Evolutionary conservation across 805 yeast species (phyloP).

Genomic region (Metschnikowia aberdeeniae): DNA sequence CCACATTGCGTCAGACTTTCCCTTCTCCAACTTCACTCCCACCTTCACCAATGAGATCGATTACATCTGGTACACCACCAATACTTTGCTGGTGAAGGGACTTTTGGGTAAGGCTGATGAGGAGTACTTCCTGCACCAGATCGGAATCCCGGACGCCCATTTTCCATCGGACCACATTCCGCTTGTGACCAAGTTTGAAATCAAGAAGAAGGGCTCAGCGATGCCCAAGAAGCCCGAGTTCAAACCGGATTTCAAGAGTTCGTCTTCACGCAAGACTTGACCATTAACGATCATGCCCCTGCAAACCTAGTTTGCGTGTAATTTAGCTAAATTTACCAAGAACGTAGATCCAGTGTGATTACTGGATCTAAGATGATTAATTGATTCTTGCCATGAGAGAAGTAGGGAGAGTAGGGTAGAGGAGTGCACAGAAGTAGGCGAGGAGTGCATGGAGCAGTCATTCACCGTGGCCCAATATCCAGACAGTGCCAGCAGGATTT

Average conservation of each 20-base stretch:
- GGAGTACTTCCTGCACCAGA: slow-evolving; percentile 67
- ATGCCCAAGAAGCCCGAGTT: slow-evolving; percentile 36
- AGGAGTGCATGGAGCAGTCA: too few relatives aligned
- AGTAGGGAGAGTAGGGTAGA: too few relatives aligned
- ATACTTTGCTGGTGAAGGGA: slow-evolving; percentile 77
- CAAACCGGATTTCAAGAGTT: slow-evolving; percentile 43
- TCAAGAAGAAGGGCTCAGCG: slow-evolving; percentile 44
- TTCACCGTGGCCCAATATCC: too few relatives aligned
- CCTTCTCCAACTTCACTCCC: slow-evolving; percentile 93
- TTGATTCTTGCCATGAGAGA: too few relatives aligned
- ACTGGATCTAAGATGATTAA: background rate
- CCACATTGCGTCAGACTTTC: slow-evolving; percentile 72
- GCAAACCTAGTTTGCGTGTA: slow-evolving; percentile 13
- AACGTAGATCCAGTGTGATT: background rate
- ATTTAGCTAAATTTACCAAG: slow-evolving; percentile 10
- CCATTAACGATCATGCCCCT: slow-evolving; percentile 5
- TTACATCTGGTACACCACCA: slow-evolving; percentile 90
- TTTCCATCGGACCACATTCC: slow-evolving; percentile 95
- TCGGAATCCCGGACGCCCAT: slow-evolving; percentile 92
- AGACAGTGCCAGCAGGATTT: too few relatives aligned
- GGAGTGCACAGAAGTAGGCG: too few relatives aligned
- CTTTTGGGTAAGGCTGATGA: slow-evolving; percentile 79
- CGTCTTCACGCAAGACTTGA: slow-evolving; percentile 39
- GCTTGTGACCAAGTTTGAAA: slow-evolving; percentile 72
- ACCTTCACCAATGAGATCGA: slow-evolving; percentile 90